Evolutionary conservation across 352 stramenopile genomes (phyloP).

Genomic region (Phytophthora megakarya): DNA sequence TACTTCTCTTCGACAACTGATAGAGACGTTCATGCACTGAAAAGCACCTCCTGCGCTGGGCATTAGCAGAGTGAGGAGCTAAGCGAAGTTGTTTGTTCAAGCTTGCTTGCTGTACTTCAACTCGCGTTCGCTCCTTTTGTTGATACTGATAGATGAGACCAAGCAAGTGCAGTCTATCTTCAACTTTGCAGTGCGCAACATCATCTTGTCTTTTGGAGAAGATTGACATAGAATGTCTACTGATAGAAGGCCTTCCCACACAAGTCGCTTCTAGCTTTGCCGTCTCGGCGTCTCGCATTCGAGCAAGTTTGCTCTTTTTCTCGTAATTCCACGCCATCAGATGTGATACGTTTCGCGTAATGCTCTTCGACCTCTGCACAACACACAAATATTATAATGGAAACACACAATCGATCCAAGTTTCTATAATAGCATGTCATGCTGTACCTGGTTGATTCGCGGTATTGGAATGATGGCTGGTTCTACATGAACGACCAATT

Average conservation of each 20-base stretch:
- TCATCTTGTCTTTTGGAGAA: slow-evolving; percentile 49
- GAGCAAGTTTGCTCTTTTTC: slow-evolving; percentile 57
- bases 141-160: slow-evolving; percentile 77
- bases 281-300: slow-evolving; percentile 45
- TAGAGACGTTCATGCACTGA: slow-evolving; percentile 62
- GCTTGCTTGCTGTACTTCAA: slow-evolving; percentile 16
- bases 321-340: slow-evolving; percentile 66
- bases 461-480: slow-evolving; percentile 37
- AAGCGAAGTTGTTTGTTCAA: slow-evolving; percentile 38
- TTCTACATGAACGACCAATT: slow-evolving; percentile 38
- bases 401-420: no score
- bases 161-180: slow-evolving; percentile 70
- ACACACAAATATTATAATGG: no score
- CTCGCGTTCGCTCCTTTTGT: slow-evolving; percentile 50
- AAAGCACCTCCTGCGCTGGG: slow-evolving; percentile 30
- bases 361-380: slow-evolving; percentile 59
- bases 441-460: slow-evolving; percentile 59
- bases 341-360: slow-evolving; percentile 62
- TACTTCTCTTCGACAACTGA: slow-evolving; percentile 37
- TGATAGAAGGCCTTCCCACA: slow-evolving; percentile 42
- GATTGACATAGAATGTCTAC: slow-evolving; percentile 38
- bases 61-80: slow-evolving; percentile 58
- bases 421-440: no score
- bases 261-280: slow-evolving; percentile 36
- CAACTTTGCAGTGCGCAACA: slow-evolving; percentile 63